Evolutionary conservation across 2,329 filamentous ascomycete genomes (phyloP), one percentile per base, ranked within the genome.

Genomic region (Colletotrichum kahawae): DNA sequence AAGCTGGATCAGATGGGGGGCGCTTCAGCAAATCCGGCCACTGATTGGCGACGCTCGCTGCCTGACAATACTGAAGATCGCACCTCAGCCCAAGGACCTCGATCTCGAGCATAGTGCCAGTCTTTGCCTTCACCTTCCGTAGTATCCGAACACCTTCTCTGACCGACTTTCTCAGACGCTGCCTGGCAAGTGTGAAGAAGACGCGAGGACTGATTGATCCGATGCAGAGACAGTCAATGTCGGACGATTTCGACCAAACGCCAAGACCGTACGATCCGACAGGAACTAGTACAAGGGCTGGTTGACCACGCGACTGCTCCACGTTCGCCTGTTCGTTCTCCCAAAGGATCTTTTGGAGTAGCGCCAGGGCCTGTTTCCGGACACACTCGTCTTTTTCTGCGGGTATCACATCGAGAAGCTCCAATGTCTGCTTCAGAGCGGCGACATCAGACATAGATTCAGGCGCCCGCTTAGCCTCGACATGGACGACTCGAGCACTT

Each of bases 211-310:
- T 91, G 71, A 93, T 90, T 27, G 89, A 87, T 2, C 92, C 91
- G 76, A 94, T 90, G 77, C 89, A 93, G 7, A 94, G 86, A 78
- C 91, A 92, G 81, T 94, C 92, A 8, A 94, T 87, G 77, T 93
- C 91, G 2, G 92, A 94, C 0, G 86, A 80, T 2, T 84, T 79
- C 2, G 89, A 91, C 91, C 92, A 93, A 4, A 92, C 89, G 12
- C 89, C 90, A 4, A 94, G 83, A 4, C 89, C 90, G 78, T 92
- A 93, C 1, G 92, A 94, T 1, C 92, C 93, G n/a, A 93, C 91
- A 0, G 92, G 87, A 7, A 91, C 86, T 9, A 94, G 79, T 1
- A 92, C 83, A 48, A 93, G 80, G 3, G 80, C 79, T 9, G 82
- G 79, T 24, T 82, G 76, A 76, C 54, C 67, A 54, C 21, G 74